Base-by-base conservation (phyloP, 768 basidiomycete species). In the Crucibulum laeve region DNA sequence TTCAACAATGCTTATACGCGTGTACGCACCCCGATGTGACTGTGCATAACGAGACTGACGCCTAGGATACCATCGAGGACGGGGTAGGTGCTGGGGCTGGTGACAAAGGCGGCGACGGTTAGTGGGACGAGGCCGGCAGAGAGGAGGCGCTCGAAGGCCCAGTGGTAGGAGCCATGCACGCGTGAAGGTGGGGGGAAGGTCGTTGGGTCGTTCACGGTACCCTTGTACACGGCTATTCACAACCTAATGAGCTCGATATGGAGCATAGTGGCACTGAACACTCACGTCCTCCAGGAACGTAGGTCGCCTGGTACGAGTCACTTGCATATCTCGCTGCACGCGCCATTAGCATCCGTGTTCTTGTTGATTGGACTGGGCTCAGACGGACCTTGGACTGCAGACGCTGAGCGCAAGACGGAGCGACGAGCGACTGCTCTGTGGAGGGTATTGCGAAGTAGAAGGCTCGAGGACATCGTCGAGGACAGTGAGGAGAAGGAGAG, bases 141-240 rank as follows among this genome's bases (percentile, higher is more conserved):
- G 39, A 98, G 76, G 22, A 93, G 74, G 42, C 94, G 87, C 66
- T 99, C 96, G 59, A 97, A 98, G 1, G 92, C 84, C 82, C 81
- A 83, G 62, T 83, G 95, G 66, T 96, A 84, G 2, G 92, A 93
- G 39, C 96, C 95, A 55, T 94, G 88, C 1, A 79, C 64, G 58
- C 78, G 84, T 46, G 79, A 85, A 4, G 92, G 79, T 4, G 82
- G 62, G 17, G 95, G 94, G 71, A 95, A 97, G 6, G 82, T 70
- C 2, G 89, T 92, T 1, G 94, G 88, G 61, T 99, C 96, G 67
- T 99, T 98, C 47, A 92, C 93, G 23, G 91, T 88, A 40, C 95
- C 96, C 61, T 80, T 80, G 68, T 86, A 79, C 57, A 96, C 78
- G 46, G 93, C 92, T 91, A 43, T n/a, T 10, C 4, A 28, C 18